phyloP scores from a whole-genome alignment of 441 rosid species.

The Raphanus hybrid region DNA sequence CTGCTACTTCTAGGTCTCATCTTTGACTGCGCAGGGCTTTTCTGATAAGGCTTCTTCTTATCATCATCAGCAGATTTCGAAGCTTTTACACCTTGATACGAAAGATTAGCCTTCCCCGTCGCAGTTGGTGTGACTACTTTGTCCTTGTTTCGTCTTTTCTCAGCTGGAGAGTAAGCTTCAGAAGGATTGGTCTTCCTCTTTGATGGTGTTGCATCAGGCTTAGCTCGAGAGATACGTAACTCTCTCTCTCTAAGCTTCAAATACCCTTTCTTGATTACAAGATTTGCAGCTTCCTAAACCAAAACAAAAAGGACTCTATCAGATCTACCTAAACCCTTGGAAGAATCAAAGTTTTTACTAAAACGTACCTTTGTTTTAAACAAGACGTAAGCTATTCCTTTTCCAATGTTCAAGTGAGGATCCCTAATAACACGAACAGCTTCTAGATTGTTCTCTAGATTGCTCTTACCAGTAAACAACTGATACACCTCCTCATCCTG shows the following conservation, averaged over 20 bases:
- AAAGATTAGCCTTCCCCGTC: slow-evolving; percentile 46
- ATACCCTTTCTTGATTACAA: slow-evolving; percentile 64
- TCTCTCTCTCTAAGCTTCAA: slow-evolving; percentile 82
- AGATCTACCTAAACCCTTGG: neutral
- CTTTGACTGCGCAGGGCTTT: slow-evolving; percentile 42
- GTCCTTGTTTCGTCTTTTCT: slow-evolving; percentile 52
- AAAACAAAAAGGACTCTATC: neutral
- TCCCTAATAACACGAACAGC: slow-evolving; percentile 92
- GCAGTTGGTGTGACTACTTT: slow-evolving; percentile 51
- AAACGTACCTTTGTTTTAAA: slow-evolving; percentile 79
- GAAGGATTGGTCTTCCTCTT: slow-evolving; percentile 65
- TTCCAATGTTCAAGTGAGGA: slow-evolving; percentile 83
- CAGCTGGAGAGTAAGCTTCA: slow-evolving; percentile 44
- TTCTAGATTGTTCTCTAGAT: slow-evolving; percentile 72
- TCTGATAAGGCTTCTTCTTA: slow-evolving; percentile 53
- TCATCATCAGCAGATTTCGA: slow-evolving; percentile 59
- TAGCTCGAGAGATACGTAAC: slow-evolving; percentile 68
- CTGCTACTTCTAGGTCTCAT: slow-evolving; percentile 46
- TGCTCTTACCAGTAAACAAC: slow-evolving; percentile 64
- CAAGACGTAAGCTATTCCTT: slow-evolving; percentile 95
- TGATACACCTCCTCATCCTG: slow-evolving; percentile 97
- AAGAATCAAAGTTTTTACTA: neutral
- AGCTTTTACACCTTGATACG: slow-evolving; percentile 87
- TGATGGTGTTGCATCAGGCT: slow-evolving; percentile 61
- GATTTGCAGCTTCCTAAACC: slow-evolving; percentile 77